Base-by-base conservation (phyloP, 2,329 filamentous ascomycete species). In the Diaporthe humulicola region DNA sequence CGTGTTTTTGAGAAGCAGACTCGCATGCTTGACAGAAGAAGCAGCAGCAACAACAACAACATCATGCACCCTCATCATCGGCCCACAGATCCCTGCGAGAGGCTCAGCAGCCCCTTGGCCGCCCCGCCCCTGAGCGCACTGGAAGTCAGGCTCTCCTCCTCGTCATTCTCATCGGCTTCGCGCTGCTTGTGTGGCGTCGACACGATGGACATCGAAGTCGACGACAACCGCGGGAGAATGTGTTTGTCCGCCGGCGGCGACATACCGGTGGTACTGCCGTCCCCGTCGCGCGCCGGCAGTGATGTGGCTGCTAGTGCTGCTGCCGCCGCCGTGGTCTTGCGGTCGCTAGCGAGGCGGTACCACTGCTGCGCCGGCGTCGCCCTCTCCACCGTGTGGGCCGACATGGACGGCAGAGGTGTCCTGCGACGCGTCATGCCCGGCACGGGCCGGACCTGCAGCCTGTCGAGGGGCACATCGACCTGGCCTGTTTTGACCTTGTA, bases 401-500 rank as follows among this genome's bases (percentile, higher is more conserved):
- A 69, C 73, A 73, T 77, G 58, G 69, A 73, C 70, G 77, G 77
- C 73, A 76, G 70, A 15, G 67, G 70, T 30, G 73, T 50, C 25
- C 70, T 48, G 73, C 73, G 76, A 76, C 74, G 60, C 38, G 70
- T 74, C 75, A 66, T 77, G 61, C 78, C 76, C 8, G 77, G 77
- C 12, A 83, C 30, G 28, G 81, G 83, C 40, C 84, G 82, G 66
- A 85, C 80, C 79, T 91, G 85, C 28, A 95, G 86, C 60, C 90
- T 84, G 73, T 91, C 87, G 76, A 94, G 88, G 1, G 93, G 92
- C 38, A 94, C 87, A 74, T 89, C 85, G 71, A 91, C 89, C 83
- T 96, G 94, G 75, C 93, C 91, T 2, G 93, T 95, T 74, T 88
- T 89, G 77, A 96, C 87, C 83, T 95, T 95, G 86, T 95, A 95